Evolutionary conservation across 106 monocot species (phyloP), one percentile per base, ranked within the genome.

Genomic region (Allium cepa): DNA sequence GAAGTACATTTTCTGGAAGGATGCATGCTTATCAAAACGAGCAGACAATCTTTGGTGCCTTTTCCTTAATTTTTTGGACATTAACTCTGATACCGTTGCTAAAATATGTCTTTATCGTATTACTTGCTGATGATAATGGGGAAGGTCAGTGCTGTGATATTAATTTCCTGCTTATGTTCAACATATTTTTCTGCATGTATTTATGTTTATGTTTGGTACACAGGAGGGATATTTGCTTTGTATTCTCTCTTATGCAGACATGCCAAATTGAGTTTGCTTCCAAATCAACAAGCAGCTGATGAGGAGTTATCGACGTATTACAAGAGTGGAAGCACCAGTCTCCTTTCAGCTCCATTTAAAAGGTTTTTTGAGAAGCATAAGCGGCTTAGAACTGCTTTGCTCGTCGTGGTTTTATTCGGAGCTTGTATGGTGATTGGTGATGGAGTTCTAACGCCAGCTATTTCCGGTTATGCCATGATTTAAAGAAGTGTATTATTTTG

Each of bases 381-480:
- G 63, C 82, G 67, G 67, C 26, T 72, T 10, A 81, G 87, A 74
- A 87, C 84, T 70, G 65, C 66, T 64, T 74, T 94, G 53, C 80
- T 94, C 3, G 57, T 94, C 50, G 53, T 94, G 13, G 94, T 94
- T 59, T 68, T 94, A 15, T 85, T 90, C 70, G 90, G 90, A 69
- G 85, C 94, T 65, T 82, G 84, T 76, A 94, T 94, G 94, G 82
- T 87, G 47, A 94, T 94, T 74, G 87, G 94, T 67, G 90, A 94
- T 74, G 94, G 90, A 28, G 64, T 90, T 56, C 80, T 94, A 49
- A 90, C 90, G 16, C 94, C 94, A 61, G 90, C 94, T 77, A 94
- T 94, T 71, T 90, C 94, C 55, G 90, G 94, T 75, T 57, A 45
- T 60, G 52, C 46, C 14, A 56, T 47, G 48, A 48, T 1, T 57